Conservation (phyloP, 768 basidiomycete species). For the Suillus tomentosus region DNA sequence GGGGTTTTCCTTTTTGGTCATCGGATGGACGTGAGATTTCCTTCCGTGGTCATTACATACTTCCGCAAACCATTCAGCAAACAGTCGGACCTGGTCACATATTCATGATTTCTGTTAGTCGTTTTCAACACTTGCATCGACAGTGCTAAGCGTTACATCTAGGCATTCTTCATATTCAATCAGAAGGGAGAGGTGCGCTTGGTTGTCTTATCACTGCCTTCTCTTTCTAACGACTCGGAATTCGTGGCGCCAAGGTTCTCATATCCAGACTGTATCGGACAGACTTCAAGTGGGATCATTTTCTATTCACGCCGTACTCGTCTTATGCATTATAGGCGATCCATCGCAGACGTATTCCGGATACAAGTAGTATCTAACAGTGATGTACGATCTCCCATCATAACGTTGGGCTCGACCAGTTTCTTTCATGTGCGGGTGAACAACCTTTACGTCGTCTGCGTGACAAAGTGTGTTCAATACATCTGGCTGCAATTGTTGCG, state of each 20-base stretch:
- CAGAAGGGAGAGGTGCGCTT: constrained; percentile 92
- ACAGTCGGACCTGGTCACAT: background rate
- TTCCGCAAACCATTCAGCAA: constrained; percentile 2
- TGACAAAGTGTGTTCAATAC: constrained; percentile 77
- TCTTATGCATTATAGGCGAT: constrained; percentile 58
- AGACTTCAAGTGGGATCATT: constrained; percentile 83
- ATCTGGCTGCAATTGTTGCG: constrained; percentile 3
- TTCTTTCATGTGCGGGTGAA: constrained; percentile 98
- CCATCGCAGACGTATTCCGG: constrained; percentile 96
- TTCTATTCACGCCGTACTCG: constrained; percentile 11
- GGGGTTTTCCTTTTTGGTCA: background rate
- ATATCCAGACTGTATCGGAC: constrained; percentile 96
- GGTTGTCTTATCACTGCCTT: background rate
- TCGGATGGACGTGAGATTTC: background rate
- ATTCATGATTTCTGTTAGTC: constrained; percentile 50
- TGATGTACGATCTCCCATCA: constrained; percentile 95
- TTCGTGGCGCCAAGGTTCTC: constrained; percentile 61
- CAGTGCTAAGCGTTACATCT: constrained; percentile 8
- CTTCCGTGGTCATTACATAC: background rate
- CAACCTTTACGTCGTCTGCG: constrained; percentile 93
- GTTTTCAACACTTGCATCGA: background rate
- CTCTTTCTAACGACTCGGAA: constrained; percentile 10
- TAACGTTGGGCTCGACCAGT: constrained; percentile 96
- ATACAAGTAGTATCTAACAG: constrained; percentile 99
- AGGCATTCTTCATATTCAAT: constrained; percentile 99